Conservation (phyloP, 495 filamentous ascomycete genomes). For the Penicillium chermesinum region DNA sequence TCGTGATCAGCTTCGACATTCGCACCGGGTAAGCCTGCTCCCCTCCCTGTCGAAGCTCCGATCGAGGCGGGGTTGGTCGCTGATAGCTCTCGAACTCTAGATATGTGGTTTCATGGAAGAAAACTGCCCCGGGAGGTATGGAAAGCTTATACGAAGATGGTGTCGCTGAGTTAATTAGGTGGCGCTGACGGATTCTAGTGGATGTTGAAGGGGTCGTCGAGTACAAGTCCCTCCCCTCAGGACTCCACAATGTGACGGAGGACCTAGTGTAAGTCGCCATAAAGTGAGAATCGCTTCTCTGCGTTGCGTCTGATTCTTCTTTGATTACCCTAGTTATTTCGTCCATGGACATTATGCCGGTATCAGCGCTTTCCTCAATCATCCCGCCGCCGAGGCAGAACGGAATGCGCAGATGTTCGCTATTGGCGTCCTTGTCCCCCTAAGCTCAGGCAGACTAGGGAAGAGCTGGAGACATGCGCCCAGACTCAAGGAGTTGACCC, state of each 20-base stretch:
- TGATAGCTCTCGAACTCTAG: constrained; percentile 31
- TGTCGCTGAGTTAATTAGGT: not conserved
- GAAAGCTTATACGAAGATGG: constrained; percentile 1
- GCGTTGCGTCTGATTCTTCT: not conserved
- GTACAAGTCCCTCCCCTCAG: constrained; percentile 90
- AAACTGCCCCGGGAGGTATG: constrained; percentile 56
- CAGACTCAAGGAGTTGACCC: constrained; percentile 67
- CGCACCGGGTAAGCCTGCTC: constrained; percentile 61
- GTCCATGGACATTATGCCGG: constrained; percentile 80
- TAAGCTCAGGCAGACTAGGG: constrained; percentile 82
- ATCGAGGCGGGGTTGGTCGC: constrained; percentile 10
- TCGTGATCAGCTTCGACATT: constrained; percentile 82
- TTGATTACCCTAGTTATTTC: constrained; percentile 61
- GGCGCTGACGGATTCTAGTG: constrained; percentile 44
- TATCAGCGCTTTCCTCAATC: constrained; percentile 87
- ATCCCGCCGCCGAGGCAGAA: constrained; percentile 66
- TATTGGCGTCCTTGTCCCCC: constrained; percentile 79
- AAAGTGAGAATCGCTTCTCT: not conserved
- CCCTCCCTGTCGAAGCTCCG: constrained; percentile 2
- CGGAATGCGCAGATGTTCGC: constrained; percentile 91
- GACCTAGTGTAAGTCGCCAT: constrained; percentile 65
- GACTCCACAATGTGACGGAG: constrained; percentile 79
- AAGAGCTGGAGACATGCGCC: constrained; percentile 85
- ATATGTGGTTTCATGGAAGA: constrained; percentile 84
- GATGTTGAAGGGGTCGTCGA: constrained; percentile 86